Evolutionary conservation across 352 stramenopile genomes (phyloP), one percentile per base, ranked within the genome.

Genomic region (Phytopythium chamaehyphon): DNA sequence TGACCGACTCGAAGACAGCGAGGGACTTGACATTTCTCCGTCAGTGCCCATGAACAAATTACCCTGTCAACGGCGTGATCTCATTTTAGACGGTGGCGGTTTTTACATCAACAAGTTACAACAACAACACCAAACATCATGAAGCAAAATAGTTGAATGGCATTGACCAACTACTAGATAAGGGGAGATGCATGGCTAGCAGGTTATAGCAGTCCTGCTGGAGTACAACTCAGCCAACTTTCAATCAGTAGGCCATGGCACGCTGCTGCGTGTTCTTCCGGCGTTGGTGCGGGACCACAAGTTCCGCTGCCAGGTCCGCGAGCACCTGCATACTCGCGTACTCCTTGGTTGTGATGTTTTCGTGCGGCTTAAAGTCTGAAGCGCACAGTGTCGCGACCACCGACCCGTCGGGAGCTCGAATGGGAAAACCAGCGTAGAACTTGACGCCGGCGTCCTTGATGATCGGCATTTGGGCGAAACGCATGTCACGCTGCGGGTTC

Each of bases 261-360:
- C 16, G 45, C 16, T 31, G 45, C 45, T 21, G 45, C 37, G 47
- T 22, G 33, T 18, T 15, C 22, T 47, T 35, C 37, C 38, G 35
- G 31, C 63, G 28, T 18, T 24, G n/a, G 16, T 37, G 45, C 19
- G 65, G 64, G 47, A 69, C 61, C 42, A 76, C 57, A 19, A 82
- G 56, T 16, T 71, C 66, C 11, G 65, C 64, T 0, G 73, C 74
- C 18, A 90, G 62, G 15, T 83, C 64, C 10, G 64, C 66, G 16
- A 90, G 59, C 48, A 66, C 65, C 51, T 88, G 64, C 74, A 86
- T 88, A 24, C 71, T 76, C 45, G 74, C 77, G 54, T 85, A 88
- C 47, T 88, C 70, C 51, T 81, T 79, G 22, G 65, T 81, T 1
- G 72, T 73, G 49, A 88, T 83, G 44, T 66, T 60, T 43, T 74